Evolutionary conservation across 2,329 filamentous ascomycete genomes (phyloP), one percentile per base, ranked within the genome.

Genomic region (Colletotrichum siamense): DNA sequence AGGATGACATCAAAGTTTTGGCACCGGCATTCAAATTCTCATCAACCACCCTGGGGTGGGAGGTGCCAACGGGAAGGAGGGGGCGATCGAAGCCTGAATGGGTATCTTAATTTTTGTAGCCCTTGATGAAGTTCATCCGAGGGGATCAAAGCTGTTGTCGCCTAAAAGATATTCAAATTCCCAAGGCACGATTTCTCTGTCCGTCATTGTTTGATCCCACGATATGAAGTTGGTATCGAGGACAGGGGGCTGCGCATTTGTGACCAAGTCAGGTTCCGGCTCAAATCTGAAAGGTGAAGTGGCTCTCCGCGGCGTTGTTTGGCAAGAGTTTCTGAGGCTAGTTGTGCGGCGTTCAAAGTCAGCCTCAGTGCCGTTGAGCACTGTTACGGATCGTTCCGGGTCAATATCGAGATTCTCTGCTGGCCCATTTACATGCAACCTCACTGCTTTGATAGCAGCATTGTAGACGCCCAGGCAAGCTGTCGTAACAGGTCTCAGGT

Each of bases 211-310:
- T 59, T 59, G 55, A 28, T 28, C 55, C 55, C 55, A 28, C 1
- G 55, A 18, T 3, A 28, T 26, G 24, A 9, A 26, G 16, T 28
- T 16, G 15, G 8, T 18, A 8, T 59, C 8, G 8, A 3, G 0
- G 55, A 59, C 0, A 0, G 24, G 4, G 0, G 7, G 1, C 13
- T 59, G 44, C 5, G 55, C 7, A 3, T 28, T 2, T 6, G 8
- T 26, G 55, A 6, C 5, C 24, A 59, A 1, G 9, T 28, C 55
- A 3, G 16, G 55, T 16, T 59, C 55, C 5, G 22, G n/a, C 26
- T 24, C 26, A 6, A 59, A 59, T 5, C 55, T 59, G 55, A 59
- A 59, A 1, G 55, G 13, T 0, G 55, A 59, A 3, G 55, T 2
- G 4, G 55, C 22, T 59, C 26, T 28, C n/a, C n/a, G n/a, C 8